These are phyloP conservation scores for Stygiomarasmius scandens DNA, from an alignment of 1,284 basidiomycete species.

Conservation along the genomic window DNA sequence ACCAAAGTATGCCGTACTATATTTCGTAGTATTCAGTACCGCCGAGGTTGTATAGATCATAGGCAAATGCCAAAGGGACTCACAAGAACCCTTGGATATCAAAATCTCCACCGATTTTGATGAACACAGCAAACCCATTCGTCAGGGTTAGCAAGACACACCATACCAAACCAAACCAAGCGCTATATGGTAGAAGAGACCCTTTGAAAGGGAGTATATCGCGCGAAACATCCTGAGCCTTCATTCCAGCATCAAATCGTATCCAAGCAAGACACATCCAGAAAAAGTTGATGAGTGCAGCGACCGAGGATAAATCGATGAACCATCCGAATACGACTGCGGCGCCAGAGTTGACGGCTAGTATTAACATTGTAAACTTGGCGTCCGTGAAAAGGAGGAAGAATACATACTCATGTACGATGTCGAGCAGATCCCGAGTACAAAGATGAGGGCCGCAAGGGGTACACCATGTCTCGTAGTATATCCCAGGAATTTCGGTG, in stretches of 20 bases:
- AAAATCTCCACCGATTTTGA: constrained; percentile 17
- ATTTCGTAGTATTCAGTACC: neutral
- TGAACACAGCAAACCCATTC: constrained; percentile 19
- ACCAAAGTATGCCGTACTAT: constrained; percentile 19
- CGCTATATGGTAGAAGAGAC: constrained; percentile 7
- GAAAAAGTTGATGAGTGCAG: constrained; percentile 18
- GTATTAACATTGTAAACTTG: neutral
- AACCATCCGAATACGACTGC: constrained; percentile 20
- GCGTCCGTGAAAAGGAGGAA: neutral
- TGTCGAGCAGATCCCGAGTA: constrained; percentile 13
- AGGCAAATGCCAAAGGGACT: neutral
- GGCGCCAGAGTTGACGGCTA: constrained; percentile 16
- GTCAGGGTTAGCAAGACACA: constrained; percentile 16
- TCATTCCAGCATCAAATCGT: constrained; percentile 15
- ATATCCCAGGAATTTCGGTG: constrained; percentile 14
- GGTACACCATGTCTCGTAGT: constrained; percentile 17
- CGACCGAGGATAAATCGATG: constrained; percentile 17
- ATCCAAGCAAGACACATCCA: constrained; percentile 21
- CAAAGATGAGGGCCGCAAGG: constrained; percentile 12
- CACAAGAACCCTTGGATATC: constrained; percentile 18
- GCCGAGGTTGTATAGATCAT: neutral
- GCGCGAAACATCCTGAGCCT: constrained; percentile 15
- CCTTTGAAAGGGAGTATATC: constrained; percentile 16
- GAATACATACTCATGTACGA: constrained; percentile 16
- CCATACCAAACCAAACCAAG: constrained; percentile 17